Percentiles rank a stretch among this genome's conserved stretches.
Evolutionary conservation across 768 basidiomycete species (phyloP).

Genomic region (Psilocybe tampanensis): DNA sequence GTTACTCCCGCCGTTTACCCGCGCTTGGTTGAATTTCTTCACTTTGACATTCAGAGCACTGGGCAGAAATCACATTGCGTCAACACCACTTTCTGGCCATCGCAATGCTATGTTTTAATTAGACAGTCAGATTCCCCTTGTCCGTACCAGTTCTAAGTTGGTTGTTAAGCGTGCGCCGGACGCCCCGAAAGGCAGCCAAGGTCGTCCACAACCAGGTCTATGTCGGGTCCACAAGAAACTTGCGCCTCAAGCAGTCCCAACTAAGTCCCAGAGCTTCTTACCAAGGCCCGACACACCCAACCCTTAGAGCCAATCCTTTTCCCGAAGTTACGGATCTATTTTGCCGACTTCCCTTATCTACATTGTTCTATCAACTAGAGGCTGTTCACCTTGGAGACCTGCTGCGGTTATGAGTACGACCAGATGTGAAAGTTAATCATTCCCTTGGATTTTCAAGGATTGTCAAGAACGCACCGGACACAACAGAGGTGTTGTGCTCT

Average conservation of each 20-base stretch:
- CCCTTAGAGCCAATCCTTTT: slow-evolving; percentile 43
- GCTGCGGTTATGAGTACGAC: slow-evolving; percentile 80
- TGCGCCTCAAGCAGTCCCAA: slow-evolving; percentile 35
- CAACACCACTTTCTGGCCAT: slow-evolving; percentile 77
- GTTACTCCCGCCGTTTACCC: slow-evolving; percentile 81
- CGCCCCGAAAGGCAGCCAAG: slow-evolving; percentile 25
- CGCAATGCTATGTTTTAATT: slow-evolving; percentile 85
- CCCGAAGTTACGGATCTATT: slow-evolving; percentile 64
- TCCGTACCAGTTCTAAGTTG: slow-evolving; percentile 50
- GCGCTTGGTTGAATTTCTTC: slow-evolving; percentile 81
- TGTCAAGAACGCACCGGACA: slow-evolving; percentile 72
- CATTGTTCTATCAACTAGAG: slow-evolving; percentile 82
- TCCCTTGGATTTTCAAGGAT: slow-evolving; percentile 79
- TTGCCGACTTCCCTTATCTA: slow-evolving; percentile 65
- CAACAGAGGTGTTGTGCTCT: slow-evolving; percentile 72
- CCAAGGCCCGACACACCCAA: slow-evolving; percentile 39
- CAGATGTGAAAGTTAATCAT: slow-evolving; percentile 69
- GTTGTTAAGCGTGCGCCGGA: slow-evolving; percentile 23
- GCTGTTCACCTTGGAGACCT: slow-evolving; percentile 83
- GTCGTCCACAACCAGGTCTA: slow-evolving; percentile 29
- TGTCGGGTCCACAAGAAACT: slow-evolving; percentile 30
- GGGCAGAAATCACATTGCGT: slow-evolving; percentile 83
- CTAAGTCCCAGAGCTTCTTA: slow-evolving; percentile 31
- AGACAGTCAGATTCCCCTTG: slow-evolving; percentile 84
- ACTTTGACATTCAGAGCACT: slow-evolving; percentile 84